These are phyloP conservation scores for Hypholoma sublateritium DNA, from an alignment of 768 basidiomycete species.

Conservation along the genomic window DNA sequence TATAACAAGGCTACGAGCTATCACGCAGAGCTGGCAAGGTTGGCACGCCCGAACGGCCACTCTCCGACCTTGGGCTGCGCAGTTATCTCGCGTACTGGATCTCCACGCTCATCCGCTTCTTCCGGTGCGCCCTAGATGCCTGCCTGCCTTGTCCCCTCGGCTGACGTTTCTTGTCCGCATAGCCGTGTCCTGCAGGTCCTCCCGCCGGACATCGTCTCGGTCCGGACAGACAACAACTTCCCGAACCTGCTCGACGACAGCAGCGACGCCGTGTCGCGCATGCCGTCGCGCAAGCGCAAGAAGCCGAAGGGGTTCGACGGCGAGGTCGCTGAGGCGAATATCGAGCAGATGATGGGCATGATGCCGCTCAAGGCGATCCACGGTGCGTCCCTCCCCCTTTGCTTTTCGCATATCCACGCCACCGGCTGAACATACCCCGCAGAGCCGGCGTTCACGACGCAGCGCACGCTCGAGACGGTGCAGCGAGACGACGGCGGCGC, in stretches of 20 bases:
- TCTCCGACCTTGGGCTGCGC: conserved; percentile 89
- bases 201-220: conserved; percentile 48
- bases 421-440: neutral
- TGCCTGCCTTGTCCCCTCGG: neutral
- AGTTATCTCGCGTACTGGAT: conserved; percentile 92
- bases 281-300: conserved; percentile 38
- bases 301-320: conserved; percentile 74
- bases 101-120: conserved; percentile 79
- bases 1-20: conserved; percentile 80
- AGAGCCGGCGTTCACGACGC: conserved; percentile 55
- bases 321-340: conserved; percentile 43
- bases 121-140: conserved; percentile 47
- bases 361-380: conserved; percentile 37
- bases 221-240: conserved; percentile 44
- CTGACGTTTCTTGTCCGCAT: neutral
- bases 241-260: conserved; percentile 38
- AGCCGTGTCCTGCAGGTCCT: conserved; percentile 62
- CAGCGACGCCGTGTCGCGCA: conserved; percentile 21
- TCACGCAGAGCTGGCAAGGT: conserved; percentile 77
- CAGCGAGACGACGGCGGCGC: conserved; percentile 67
- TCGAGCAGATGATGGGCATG: conserved; percentile 28
- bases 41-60: conserved; percentile 92
- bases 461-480: conserved; percentile 58
- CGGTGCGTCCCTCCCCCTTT: conserved; percentile 28
- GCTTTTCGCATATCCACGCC: neutral